These are phyloP conservation scores for Neoboletus magnificus DNA, from an alignment of 768 basidiomycete genomes.

Conservation along the genomic window DNA sequence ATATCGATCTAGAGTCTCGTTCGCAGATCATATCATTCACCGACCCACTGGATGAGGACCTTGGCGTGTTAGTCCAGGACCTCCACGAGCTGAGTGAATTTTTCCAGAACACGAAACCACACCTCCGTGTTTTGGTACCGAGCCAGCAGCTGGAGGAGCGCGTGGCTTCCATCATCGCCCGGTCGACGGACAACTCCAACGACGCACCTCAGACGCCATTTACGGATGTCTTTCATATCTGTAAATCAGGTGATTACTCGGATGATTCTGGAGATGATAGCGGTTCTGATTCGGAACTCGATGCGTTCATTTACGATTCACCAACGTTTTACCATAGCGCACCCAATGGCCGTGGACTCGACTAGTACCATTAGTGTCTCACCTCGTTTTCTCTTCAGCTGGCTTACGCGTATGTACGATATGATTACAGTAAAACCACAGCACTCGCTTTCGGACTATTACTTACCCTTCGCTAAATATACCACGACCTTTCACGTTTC, in stretches of 20 bases:
- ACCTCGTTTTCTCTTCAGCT: background rate
- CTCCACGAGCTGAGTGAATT: slow-evolving; percentile 72
- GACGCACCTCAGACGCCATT: slow-evolving; percentile 79
- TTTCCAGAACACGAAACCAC: slow-evolving; percentile 51
- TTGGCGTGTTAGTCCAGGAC: slow-evolving; percentile 76
- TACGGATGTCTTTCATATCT: slow-evolving; percentile 69
- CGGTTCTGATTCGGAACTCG: slow-evolving; percentile 36
- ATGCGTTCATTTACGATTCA: slow-evolving; percentile 64
- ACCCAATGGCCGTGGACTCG: slow-evolving; percentile 39
- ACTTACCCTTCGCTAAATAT: background rate
- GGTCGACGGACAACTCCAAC: slow-evolving; percentile 54
- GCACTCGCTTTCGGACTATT: background rate
- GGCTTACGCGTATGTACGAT: slow-evolving; percentile 3
- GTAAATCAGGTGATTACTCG: slow-evolving; percentile 31
- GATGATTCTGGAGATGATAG: slow-evolving; percentile 50
- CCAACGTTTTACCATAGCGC: slow-evolving; percentile 42
- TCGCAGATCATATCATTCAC: slow-evolving; percentile 33
- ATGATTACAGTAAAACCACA: background rate
- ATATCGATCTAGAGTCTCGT: slow-evolving; percentile 70
- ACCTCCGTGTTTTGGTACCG: slow-evolving; percentile 40
- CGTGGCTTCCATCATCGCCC: slow-evolving; percentile 78
- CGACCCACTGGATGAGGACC: slow-evolving; percentile 51
- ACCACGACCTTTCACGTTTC: slow-evolving; percentile 9
- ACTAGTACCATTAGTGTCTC: slow-evolving; percentile 9
- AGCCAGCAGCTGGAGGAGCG: slow-evolving; percentile 69